Evolutionary conservation across 192 early-diverging fungal species (phyloP).

Genomic region (Allomyces macrogynus): DNA sequence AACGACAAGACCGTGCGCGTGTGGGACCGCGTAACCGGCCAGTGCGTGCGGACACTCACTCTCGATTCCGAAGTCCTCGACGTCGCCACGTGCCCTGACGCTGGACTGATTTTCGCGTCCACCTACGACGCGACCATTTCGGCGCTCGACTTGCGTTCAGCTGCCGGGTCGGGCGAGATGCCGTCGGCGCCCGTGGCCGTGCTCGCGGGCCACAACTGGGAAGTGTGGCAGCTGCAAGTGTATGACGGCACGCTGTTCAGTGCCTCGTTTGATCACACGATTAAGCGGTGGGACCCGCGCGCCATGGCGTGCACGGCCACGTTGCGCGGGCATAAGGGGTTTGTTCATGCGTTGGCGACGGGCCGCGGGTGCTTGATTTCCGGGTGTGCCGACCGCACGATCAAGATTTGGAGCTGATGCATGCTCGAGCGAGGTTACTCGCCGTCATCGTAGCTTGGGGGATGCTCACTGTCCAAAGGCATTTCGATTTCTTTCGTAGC

Average conservation of each 20-base stretch:
- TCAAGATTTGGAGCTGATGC: conserved; percentile 13
- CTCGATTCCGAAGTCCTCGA: conserved; percentile 27
- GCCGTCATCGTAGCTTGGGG: too few species aligned
- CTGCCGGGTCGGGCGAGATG: conserved; percentile 6
- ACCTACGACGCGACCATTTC: conserved; percentile 35
- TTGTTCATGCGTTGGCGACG: conserved; percentile 26
- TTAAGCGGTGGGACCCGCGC: conserved; percentile 24
- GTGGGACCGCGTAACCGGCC: conserved; percentile 28
- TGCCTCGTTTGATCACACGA: conserved; percentile 26
- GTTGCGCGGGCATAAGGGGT: conserved; percentile 24
- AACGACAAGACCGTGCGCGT: conserved; percentile 15
- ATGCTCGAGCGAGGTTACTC: too few species aligned
- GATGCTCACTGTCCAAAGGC: too few species aligned
- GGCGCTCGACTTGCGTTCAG: conserved; percentile 10
- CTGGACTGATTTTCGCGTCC: conserved; percentile 26
- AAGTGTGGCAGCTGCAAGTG: conserved; percentile 37
- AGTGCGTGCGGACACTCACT: conserved; percentile 19
- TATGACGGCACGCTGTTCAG: conserved; percentile 21
- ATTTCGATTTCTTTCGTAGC: too few species aligned
- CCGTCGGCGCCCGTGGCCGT: conserved; percentile 14
- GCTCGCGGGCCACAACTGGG: conserved; percentile 36
- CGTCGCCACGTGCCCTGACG: conserved; percentile 12
- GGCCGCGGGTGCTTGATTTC: conserved; percentile 19
- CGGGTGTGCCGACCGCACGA: conserved; percentile 26
- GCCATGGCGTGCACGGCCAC: conserved; percentile 19